Evolutionary conservation across 257 asterid genomes (phyloP).

Genomic region (Linaria vulgaris): DNA sequence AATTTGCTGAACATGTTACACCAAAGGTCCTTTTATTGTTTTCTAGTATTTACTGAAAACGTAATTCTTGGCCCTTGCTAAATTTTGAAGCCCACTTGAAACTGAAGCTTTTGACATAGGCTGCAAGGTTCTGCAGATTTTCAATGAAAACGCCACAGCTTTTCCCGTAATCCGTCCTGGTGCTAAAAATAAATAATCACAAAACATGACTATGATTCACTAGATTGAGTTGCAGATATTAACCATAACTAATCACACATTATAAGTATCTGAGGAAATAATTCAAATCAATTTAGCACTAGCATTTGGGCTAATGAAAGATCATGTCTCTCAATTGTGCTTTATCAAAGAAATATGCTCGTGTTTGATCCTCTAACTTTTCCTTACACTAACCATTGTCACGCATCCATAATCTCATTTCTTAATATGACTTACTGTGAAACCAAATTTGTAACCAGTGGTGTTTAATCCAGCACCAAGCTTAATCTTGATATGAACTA

Average conservation of each 20-base stretch:
- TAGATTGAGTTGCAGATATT: background rate
- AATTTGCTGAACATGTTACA: background rate
- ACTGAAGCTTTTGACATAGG: too few species aligned
- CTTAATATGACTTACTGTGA: too few species aligned
- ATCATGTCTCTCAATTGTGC: constrained; percentile 3
- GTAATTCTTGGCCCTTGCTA: background rate
- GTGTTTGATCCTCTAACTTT: background rate
- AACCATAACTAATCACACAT: background rate
- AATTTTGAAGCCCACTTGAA: background rate
- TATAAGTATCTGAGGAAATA: background rate
- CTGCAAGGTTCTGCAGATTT: background rate
- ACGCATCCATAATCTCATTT: background rate
- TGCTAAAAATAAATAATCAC: background rate
- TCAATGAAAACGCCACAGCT: background rate
- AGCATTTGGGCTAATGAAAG: background rate
- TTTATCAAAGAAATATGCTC: background rate
- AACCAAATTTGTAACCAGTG: background rate
- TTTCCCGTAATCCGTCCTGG: too few species aligned
- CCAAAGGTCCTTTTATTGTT: background rate
- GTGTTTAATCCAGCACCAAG: background rate
- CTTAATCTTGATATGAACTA: background rate
- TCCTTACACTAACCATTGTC: background rate
- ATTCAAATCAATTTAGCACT: background rate
- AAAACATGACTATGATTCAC: constrained; percentile 1
- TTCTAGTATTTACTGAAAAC: background rate